Base-by-base conservation (phyloP, 1,284 basidiomycete species). In the Singerocomus inundabilis region DNA sequence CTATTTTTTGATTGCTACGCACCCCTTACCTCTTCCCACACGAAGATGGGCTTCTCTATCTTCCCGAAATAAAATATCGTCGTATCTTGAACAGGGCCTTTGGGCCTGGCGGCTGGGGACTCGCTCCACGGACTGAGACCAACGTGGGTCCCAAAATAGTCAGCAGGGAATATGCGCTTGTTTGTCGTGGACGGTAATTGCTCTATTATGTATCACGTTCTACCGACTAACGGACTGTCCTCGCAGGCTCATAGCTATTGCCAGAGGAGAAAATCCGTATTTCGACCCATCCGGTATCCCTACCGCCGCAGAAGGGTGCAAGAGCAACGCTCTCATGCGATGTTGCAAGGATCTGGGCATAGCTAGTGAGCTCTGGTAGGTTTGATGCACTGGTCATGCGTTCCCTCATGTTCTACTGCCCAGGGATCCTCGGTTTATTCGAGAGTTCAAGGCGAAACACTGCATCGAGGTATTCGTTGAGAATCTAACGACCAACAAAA, bases 51-150 rank as follows among this genome's bases (percentile, higher is more conserved):
- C 77, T 99, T 30, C 75, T 98, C 28, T 99, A 98, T 72, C 83
- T 99, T 10, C 96, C 96, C 24, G 96, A 98, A 69, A 99, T 98
- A 68, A 97, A 98, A 70, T 99, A 98, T 67, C 82, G 96, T n/a
- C 82, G 96, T 13, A 88, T 94, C 33, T 72, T 98, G 39, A 98
- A 98, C 76, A 84, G 79, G 56, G 93, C 96, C 0, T 98, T 99
- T 62, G 96, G 96, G 9, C 96, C 96, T 6, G 96, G 96, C 12
- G 95, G 88, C 4, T 98, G 96, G 96, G 96, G 96, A 16, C 80
- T 98, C 49, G 96, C 94, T 12, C 96, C 96, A 3, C 81, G 96
- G 21, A 88, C 90, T 41, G 92, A 95, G 71, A 94, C 92, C 10
- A 91, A 93, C 60, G 88, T 96, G n/a, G 84, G 87, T 2, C 86